These are phyloP conservation scores for Houttuynia cordata DNA, from an alignment of 164 flowering plant genomes.

Conservation along the genomic window DNA sequence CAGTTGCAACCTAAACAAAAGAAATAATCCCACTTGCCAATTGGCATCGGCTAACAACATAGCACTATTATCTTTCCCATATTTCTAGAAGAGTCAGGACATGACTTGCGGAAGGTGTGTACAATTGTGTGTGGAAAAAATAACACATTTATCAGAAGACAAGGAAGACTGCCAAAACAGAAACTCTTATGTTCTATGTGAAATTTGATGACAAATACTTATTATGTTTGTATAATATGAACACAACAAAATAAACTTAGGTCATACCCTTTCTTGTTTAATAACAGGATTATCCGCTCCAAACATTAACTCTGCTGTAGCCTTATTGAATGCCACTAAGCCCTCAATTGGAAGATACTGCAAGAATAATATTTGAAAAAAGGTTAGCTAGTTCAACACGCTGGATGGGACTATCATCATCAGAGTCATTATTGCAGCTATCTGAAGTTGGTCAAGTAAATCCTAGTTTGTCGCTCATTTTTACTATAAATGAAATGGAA, in stretches of 20 bases:
- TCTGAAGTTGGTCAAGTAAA: not conserved
- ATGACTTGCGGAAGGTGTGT: too few relatives aligned
- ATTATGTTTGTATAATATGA: too few relatives aligned
- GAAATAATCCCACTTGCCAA: not conserved
- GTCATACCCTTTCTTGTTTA: constrained; percentile 65
- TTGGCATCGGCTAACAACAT: too few relatives aligned
- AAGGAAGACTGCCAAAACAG: too few relatives aligned
- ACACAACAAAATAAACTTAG: not conserved
- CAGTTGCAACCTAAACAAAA: constrained; percentile 68
- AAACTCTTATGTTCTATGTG: too few relatives aligned
- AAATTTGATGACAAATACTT: not conserved
- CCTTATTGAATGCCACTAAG: constrained; percentile 91
- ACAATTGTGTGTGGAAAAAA: too few relatives aligned
- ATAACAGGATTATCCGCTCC: constrained; percentile 80
- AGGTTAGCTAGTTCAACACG: not conserved
- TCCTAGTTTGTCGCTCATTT: not conserved
- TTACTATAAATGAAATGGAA: not conserved
- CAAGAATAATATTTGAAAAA: constrained; percentile 4
- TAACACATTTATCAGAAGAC: too few relatives aligned
- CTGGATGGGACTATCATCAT: too few relatives aligned
- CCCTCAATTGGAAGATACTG: constrained; percentile 99
- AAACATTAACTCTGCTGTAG: constrained; percentile 75
- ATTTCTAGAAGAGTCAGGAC: too few relatives aligned
- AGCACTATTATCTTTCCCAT: not conserved
- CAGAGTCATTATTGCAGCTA: too few relatives aligned